Evolutionary conservation across 2,329 filamentous ascomycete genomes (phyloP), one percentile per base, ranked within the genome.

Genomic region (Colletotrichum sp.): DNA sequence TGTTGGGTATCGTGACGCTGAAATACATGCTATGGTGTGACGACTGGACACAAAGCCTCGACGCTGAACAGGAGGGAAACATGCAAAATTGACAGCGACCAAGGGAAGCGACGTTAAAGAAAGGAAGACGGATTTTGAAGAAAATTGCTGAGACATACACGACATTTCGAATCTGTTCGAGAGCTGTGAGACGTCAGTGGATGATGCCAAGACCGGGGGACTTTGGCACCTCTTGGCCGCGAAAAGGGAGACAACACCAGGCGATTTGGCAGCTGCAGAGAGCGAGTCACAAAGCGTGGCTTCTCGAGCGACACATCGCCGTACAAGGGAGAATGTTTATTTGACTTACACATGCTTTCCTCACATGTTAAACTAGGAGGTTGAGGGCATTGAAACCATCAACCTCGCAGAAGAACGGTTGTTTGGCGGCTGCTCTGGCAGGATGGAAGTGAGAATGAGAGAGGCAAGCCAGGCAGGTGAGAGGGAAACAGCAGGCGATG

Each of bases 161-260:
- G 83, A 85, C 86, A 87, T 88, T 88, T 85, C 85, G 85, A 83
- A 88, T 85, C 84, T 87, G 84, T 82, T 83, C 83, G 82, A 88
- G 86, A 84, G 87, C 87, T 88, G 82, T 79, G 75, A 82, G 78
- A 82, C 79, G 81, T 83, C 80, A 85, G 84, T 83, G 82, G 77
- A 71, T 43, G 78, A 77, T 81, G 82, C 82, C 82, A 83, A 84
- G 82, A 79, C 81, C 76, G 80, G 80, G 81, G 79, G 77, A 79
- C 70, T 71, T 58, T 71, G 79, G 70, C 76, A 78, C 64, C 77
- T 80, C 80, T 82, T 81, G 80, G 81, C 81, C 75, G 57, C 61
- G 65, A 75, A 72, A 38, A 30, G 38, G 55, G 57, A 75, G 63
- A 38, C 10, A 43, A 15, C 30, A 34, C 28, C 30, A 32, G 58